Evolutionary conservation across 331 rosid species (phyloP).

Genomic region (Quercus tomentella): DNA sequence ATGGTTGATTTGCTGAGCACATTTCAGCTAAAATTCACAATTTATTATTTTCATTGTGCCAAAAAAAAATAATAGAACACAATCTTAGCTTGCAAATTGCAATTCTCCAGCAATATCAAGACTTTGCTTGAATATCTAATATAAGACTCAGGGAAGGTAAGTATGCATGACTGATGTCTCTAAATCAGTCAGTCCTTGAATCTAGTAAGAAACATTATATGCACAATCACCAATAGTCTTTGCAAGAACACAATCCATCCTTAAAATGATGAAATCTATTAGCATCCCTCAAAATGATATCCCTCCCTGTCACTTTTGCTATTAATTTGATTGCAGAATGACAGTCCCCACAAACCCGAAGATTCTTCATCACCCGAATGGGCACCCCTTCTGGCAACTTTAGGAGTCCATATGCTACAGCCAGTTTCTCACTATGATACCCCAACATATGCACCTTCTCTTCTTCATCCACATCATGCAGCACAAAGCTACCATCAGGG

Average conservation of each 20-base stretch:
- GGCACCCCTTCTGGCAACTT: slow-evolving; percentile 65
- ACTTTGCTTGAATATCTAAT: background rate
- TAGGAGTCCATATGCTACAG: slow-evolving; percentile 72
- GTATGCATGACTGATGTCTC: background rate
- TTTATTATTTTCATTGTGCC: background rate
- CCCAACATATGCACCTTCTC: slow-evolving; percentile 71
- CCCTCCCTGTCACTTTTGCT: slow-evolving; percentile 66
- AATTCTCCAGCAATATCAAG: background rate
- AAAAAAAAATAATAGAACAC: background rate
- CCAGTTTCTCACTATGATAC: slow-evolving; percentile 77
- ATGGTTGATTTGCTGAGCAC: background rate
- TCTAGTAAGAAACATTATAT: background rate
- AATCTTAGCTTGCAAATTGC: background rate
- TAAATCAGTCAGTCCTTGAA: background rate
- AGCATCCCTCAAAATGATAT: slow-evolving; percentile 75
- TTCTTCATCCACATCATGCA: slow-evolving; percentile 82
- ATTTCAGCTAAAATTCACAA: background rate
- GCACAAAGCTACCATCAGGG: slow-evolving; percentile 67
- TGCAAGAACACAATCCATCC: slow-evolving; percentile 69
- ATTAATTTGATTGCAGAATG: slow-evolving; percentile 75
- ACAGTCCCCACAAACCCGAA: slow-evolving; percentile 85
- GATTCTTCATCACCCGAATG: slow-evolving; percentile 74
- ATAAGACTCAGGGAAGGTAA: background rate
- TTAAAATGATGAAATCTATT: slow-evolving; percentile 80
- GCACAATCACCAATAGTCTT: slow-evolving; percentile 60